Conservation (phyloP, 352 stramenopile species). For the Globisporangium spiculum region DNA sequence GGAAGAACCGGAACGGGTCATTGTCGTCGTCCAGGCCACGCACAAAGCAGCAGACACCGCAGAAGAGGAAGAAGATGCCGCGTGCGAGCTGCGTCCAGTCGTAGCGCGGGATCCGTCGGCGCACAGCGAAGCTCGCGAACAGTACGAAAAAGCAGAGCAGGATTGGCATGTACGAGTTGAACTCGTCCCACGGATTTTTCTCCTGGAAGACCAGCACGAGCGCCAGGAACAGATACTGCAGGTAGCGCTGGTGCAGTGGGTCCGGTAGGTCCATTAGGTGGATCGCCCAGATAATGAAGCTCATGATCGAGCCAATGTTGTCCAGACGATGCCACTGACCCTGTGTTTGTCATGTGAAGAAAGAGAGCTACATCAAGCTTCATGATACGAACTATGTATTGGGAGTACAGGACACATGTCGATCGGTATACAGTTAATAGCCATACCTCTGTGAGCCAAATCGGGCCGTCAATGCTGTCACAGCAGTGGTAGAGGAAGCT, state of each 20-base stretch:
- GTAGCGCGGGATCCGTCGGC: constrained; percentile 46
- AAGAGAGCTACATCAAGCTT: not conserved
- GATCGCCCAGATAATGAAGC: constrained; percentile 71
- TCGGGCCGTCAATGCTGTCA: constrained; percentile 67
- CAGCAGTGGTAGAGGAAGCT: constrained; percentile 81
- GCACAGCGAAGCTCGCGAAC: constrained; percentile 38
- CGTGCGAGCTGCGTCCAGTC: constrained; percentile 44
- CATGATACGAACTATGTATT: too few relatives aligned
- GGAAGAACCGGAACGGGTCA: constrained; percentile 78
- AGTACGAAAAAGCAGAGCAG: constrained; percentile 39
- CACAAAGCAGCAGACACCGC: constrained; percentile 56
- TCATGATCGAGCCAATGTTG: constrained; percentile 85
- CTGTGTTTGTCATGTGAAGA: constrained; percentile 16
- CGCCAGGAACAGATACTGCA: constrained; percentile 67
- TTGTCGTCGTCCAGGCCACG: constrained; percentile 66
- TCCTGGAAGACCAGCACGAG: constrained; percentile 70
- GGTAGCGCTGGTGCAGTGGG: constrained; percentile 39
- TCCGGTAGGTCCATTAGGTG: constrained; percentile 70
- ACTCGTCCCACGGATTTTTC: constrained; percentile 76
- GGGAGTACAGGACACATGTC: not conserved
- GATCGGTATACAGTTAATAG: not conserved
- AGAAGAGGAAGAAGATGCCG: constrained; percentile 44
- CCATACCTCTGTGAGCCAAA: constrained; percentile 69
- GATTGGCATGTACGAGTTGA: constrained; percentile 52
- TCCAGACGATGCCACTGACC: constrained; percentile 79